phyloP scores from a whole-genome alignment of 768 basidiomycete genomes.

The Fomitopsis serialis region DNA sequence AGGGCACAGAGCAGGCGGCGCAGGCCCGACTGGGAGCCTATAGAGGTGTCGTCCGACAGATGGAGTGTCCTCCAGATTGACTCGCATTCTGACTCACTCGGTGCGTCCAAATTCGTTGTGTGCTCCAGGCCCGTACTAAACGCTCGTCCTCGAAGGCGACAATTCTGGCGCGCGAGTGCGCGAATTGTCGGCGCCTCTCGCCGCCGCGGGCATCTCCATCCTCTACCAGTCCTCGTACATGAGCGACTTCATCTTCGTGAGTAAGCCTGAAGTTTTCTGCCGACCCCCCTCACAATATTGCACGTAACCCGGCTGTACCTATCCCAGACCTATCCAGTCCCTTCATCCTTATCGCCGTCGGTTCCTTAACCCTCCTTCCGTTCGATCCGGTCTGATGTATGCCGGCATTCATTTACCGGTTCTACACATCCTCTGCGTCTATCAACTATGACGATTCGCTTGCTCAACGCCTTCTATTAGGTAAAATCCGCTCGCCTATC shows the following conservation, averaged over 20 bases:
- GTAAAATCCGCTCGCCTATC: constrained; percentile 62
- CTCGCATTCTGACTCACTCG: constrained; percentile 66
- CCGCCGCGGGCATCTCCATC: constrained; percentile 74
- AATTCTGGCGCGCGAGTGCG: constrained; percentile 68
- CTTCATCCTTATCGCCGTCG: constrained; percentile 4
- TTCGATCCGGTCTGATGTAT: neutral
- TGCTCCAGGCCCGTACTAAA: constrained; percentile 2
- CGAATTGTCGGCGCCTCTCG: constrained; percentile 71
- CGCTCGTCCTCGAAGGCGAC: constrained; percentile 31
- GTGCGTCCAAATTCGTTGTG: constrained; percentile 27
- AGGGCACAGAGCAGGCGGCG: constrained; percentile 17
- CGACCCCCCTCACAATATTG: neutral
- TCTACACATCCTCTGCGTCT: neutral
- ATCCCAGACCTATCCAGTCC: no score
- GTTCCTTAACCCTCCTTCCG: neutral
- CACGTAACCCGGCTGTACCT: constrained; percentile 5
- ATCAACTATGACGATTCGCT: neutral
- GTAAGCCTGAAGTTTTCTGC: constrained; percentile 18
- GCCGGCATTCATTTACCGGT: neutral
- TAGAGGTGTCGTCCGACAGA: constrained; percentile 67
- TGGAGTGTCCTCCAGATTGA: constrained; percentile 83
- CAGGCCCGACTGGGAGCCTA: constrained; percentile 34
- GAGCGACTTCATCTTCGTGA: constrained; percentile 78
- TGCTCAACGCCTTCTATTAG: constrained; percentile 27
- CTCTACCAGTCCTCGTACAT: constrained; percentile 80